Base-by-base conservation (phyloP, 1,139 yeast species). In the Geotrichum europaeum region DNA sequence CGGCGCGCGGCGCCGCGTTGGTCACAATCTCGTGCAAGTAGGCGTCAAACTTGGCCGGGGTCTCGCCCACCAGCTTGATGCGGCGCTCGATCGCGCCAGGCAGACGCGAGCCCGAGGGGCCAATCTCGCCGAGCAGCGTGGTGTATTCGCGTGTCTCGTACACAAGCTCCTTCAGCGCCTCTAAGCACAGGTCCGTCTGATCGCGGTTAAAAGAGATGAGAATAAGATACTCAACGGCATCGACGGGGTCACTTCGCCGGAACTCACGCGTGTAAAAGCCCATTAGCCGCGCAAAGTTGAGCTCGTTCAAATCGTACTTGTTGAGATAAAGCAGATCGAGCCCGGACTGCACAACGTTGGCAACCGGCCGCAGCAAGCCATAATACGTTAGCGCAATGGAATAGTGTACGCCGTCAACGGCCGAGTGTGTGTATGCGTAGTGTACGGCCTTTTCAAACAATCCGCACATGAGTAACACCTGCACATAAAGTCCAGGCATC, bases 331-430 rank as follows among this genome's bases (percentile, higher is more conserved):
- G 65, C 20, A 65, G 58, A 49, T 70, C 73, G 24, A 64, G 53
- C 59, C 69, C 72, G 32, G 67, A 63, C 12, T 69, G 68, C n/a
- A 24, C 10, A 18, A 24, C n/a, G 47, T 70, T 72, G 22, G 65
- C 53, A 59, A 69, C 72, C 6, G 85, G 83, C 57, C 83, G 82
- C 62, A 91, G 73, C 61, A 90, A 76, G 0, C 96, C 92, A 70
- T 86, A 85, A 72, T 89, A 87, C 12, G 86, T 84, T 59, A 94
- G 79, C 0, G 89, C 91, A 67, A 94, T 87, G 1, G 96, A 90
- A 66, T 91, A 81, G 75, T 95, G 98, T n/a, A 91, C 96, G 1
- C 96, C 89, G 70, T 90, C 97, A 61, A 89, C 83, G 71, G 89
- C 96, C 71, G 84, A 86, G 53, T 83, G 77, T 52, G 80, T 76